phyloP scores from a whole-genome alignment of 2,329 filamentous ascomycete genomes.

The Alternaria panax region DNA sequence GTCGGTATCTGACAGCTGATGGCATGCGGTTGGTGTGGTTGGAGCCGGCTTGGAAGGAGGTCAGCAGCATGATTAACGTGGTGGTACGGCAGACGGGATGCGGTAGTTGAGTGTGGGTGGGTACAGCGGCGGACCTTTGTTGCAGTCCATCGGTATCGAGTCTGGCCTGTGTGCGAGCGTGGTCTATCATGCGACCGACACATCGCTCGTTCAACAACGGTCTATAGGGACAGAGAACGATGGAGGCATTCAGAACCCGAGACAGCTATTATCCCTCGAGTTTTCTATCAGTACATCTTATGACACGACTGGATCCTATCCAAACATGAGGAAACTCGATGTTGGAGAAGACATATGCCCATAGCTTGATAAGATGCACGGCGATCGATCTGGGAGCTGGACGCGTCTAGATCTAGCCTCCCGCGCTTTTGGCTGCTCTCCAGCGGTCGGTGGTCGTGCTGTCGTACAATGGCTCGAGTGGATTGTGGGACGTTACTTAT shows the following conservation, averaged over 20 bases:
- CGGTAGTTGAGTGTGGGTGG: background rate
- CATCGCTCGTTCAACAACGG: background rate
- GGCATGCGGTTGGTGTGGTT: background rate
- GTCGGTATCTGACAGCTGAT: background rate
- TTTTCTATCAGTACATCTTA: background rate
- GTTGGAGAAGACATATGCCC: background rate
- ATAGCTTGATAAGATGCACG: background rate
- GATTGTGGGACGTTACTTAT: background rate
- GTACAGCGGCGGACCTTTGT: background rate
- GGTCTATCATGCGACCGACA: background rate
- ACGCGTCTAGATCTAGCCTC: background rate
- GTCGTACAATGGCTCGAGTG: constrained; percentile 3
- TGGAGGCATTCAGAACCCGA: background rate
- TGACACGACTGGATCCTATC: background rate
- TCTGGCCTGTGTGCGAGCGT: background rate
- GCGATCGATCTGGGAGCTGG: background rate
- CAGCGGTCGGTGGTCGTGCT: background rate
- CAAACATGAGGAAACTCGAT: background rate
- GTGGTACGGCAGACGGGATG: background rate
- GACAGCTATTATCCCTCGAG: background rate
- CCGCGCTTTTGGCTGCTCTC: background rate
- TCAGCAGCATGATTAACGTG: background rate
- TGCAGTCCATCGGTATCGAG: background rate
- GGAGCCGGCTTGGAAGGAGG: background rate
- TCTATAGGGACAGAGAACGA: background rate